Evolutionary conservation across 164 flowering plant genomes (phyloP).

Genomic region (Chimonanthus praecox): DNA sequence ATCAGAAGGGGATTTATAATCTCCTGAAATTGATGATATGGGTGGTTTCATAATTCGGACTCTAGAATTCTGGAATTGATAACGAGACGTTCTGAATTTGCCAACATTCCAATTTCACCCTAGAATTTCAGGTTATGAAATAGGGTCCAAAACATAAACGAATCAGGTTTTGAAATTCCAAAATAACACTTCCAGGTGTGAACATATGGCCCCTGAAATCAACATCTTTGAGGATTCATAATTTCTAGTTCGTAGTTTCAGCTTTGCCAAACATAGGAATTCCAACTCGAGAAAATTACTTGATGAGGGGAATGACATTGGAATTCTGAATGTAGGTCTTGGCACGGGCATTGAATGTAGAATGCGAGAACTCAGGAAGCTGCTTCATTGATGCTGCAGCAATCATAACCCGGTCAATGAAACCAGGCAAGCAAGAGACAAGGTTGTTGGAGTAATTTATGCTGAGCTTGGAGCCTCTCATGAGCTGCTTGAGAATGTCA

Average conservation of each 20-base stretch:
- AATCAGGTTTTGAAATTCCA: neutral
- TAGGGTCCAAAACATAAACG: neutral
- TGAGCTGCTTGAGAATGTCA: constrained; percentile 54
- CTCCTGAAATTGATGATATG: too few species aligned
- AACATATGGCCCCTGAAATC: neutral
- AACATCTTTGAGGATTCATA: too few species aligned
- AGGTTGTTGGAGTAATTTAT: constrained; percentile 68
- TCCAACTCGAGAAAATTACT: constrained; percentile 31
- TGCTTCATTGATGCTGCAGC: constrained; percentile 71
- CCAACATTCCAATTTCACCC: too few species aligned
- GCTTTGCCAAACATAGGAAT: neutral
- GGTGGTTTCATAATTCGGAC: too few species aligned
- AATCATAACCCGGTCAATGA: constrained; percentile 71
- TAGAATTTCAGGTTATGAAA: too few species aligned
- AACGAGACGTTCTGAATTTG: too few species aligned
- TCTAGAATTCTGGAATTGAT: too few species aligned
- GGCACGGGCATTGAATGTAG: constrained; percentile 60
- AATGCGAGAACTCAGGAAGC: constrained; percentile 41
- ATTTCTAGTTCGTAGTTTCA: too few species aligned
- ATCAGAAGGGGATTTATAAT: neutral
- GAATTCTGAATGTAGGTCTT: constrained; percentile 46
- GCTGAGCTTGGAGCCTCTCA: constrained; percentile 66
- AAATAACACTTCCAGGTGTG: neutral
- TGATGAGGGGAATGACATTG: constrained; percentile 61
- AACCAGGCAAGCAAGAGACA: constrained; percentile 36